phyloP scores from a whole-genome alignment of 1,284 basidiomycete genomes.

The Trichosporon asahii region DNA sequence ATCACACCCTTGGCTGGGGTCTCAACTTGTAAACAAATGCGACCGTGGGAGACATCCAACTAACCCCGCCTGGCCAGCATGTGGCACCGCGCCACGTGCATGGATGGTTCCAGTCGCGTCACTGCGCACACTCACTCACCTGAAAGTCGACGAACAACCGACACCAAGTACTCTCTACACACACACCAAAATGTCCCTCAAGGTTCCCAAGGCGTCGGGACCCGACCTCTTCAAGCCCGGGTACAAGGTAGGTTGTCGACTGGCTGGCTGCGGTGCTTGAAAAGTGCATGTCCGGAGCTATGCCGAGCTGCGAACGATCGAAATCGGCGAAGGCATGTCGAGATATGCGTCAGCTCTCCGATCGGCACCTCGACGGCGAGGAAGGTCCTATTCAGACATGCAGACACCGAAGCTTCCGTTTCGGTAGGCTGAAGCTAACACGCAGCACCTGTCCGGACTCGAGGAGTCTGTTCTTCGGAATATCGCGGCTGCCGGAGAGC shows the following conservation, averaged over 20 bases:
- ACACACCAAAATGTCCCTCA: constrained; percentile 21
- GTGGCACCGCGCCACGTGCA: constrained; percentile 8
- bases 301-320: not conserved
- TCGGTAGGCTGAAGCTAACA: constrained; percentile 4
- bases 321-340: not conserved
- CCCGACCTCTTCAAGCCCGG: constrained; percentile 76
- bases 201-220: constrained; percentile 79
- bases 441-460: constrained; percentile 77
- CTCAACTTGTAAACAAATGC: not conserved
- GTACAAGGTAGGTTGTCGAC: constrained; percentile 19
- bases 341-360: not conserved
- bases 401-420: too few species aligned
- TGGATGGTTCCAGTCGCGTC: constrained; percentile 10
- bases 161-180: not conserved
- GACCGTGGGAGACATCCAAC: not conserved
- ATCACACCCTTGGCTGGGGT: not conserved
- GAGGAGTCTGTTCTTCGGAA: constrained; percentile 93
- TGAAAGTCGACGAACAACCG: not conserved
- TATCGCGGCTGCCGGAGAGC: constrained; percentile 89
- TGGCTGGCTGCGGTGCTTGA: not conserved
- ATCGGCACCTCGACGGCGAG: too few species aligned
- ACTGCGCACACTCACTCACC: not conserved
- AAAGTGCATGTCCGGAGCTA: not conserved
- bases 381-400: too few species aligned
- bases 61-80: not conserved